These are phyloP conservation scores for Stephanocyclus meneghinianus DNA, from an alignment of 352 stramenopile genomes.

Conservation along the genomic window DNA sequence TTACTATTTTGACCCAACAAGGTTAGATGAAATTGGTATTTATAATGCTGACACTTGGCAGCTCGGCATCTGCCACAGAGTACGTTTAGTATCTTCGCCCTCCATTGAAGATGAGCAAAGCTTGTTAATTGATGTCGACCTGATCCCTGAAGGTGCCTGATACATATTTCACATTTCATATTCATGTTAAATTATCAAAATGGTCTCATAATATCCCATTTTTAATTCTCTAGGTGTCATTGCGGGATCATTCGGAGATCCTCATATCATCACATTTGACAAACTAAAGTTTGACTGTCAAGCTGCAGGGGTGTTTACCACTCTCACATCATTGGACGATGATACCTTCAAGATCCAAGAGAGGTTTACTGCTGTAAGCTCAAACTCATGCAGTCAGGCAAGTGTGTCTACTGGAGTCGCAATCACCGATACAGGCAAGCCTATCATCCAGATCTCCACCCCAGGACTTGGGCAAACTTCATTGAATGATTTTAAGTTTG, in stretches of 20 bases:
- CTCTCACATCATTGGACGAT: slow-evolving; percentile 9
- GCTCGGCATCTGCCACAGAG: neutral
- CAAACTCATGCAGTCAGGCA: neutral
- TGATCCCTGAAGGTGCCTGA: no score
- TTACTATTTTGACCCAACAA: neutral
- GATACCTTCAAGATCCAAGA: slow-evolving; percentile 14
- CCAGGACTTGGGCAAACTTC: neutral
- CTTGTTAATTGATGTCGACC: neutral
- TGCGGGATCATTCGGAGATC: slow-evolving; percentile 6
- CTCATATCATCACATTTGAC: slow-evolving; percentile 15
- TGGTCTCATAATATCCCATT: no score
- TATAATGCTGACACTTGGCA: neutral
- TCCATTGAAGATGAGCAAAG: neutral
- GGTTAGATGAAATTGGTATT: neutral
- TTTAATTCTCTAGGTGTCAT: neutral
- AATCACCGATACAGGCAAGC: slow-evolving; percentile 8
- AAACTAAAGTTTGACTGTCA: slow-evolving; percentile 8
- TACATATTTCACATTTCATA: no score
- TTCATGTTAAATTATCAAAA: neutral
- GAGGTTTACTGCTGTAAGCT: slow-evolving; percentile 6
- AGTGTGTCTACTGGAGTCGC: slow-evolving; percentile 16
- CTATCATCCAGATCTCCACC: slow-evolving; percentile 10
- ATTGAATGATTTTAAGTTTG: slow-evolving; percentile 5
- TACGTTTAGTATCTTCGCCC: neutral
- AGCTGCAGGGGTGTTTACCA: slow-evolving; percentile 14